Percentiles rank a stretch among this genome's conserved stretches.
These are phyloP conservation scores for Biancaea sappan DNA, from an alignment of 306 rosid genomes.

Conservation along the genomic window DNA sequence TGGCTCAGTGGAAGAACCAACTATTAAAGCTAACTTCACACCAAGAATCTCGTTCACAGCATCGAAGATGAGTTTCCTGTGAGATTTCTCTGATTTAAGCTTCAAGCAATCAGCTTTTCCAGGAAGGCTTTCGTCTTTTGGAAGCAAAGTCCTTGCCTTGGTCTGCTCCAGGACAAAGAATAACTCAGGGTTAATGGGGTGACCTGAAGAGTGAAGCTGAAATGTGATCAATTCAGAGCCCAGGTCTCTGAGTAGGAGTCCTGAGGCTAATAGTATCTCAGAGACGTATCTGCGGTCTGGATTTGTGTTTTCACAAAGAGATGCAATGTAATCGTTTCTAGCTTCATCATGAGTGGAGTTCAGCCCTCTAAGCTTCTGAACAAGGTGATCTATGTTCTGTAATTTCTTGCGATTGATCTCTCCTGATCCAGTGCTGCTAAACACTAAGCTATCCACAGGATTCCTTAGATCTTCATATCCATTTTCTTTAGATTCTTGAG, in stretches of 20 bases:
- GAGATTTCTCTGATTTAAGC: conserved; percentile 48
- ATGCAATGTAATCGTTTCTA: conserved; percentile 68
- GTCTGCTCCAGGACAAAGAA: conserved; percentile 79
- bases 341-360: conserved; percentile 73
- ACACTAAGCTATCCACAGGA: conserved; percentile 28
- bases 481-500: conserved; percentile 42
- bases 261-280: conserved; percentile 74
- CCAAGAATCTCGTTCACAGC: conserved; percentile 68
- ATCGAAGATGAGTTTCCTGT: conserved; percentile 68
- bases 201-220: conserved; percentile 69
- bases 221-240: conserved; percentile 56
- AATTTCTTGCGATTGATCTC: conserved; percentile 62
- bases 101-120: conserved; percentile 40
- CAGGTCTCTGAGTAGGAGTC: conserved; percentile 65
- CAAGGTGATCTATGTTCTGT: conserved; percentile 64
- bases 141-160: conserved; percentile 54
- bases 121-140: conserved; percentile 43
- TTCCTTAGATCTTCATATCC: conserved; percentile 50
- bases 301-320: conserved; percentile 65
- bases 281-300: conserved; percentile 75
- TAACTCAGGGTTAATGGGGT: conserved; percentile 72
- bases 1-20: conserved; percentile 43
- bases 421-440: conserved; percentile 35
- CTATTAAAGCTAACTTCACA: conserved; percentile 40
- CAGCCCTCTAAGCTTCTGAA: conserved; percentile 67